phyloP scores from a whole-genome alignment of 495 filamentous ascomycete genomes.

The Neurospora africana region DNA sequence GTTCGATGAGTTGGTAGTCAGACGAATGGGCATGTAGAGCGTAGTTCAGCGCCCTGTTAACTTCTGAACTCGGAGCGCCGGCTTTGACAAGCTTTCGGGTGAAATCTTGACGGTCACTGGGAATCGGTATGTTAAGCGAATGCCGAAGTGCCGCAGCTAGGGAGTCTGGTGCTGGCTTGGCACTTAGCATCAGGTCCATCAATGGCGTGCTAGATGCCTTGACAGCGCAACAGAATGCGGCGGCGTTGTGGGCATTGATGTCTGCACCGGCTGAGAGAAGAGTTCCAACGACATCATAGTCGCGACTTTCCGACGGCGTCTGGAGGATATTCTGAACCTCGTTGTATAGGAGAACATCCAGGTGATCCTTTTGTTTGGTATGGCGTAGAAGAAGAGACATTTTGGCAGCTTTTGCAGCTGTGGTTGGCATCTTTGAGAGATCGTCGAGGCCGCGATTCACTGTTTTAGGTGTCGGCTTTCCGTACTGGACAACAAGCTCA shows the following conservation, averaged over 20 bases:
- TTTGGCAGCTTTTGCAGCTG: conserved; percentile 26
- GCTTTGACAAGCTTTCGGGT: conserved; percentile 31
- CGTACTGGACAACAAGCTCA: conserved; percentile 31
- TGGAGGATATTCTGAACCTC: conserved; percentile 31
- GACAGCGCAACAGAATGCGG: conserved; percentile 30
- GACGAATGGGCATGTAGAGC: conserved; percentile 27
- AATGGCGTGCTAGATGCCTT: conserved; percentile 26
- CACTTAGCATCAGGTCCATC: conserved; percentile 28
- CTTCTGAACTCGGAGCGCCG: conserved; percentile 28
- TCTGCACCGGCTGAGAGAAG: conserved; percentile 35
- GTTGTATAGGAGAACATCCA: conserved; percentile 24
- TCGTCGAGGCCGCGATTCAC: conserved; percentile 23
- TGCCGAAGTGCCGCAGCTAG: conserved; percentile 31
- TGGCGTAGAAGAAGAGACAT: conserved; percentile 27
- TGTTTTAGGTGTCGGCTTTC: conserved; percentile 23
- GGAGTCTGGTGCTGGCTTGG: conserved; percentile 20
- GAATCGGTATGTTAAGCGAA: conserved; percentile 30
- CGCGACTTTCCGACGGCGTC: conserved; percentile 13
- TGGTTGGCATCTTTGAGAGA: conserved; percentile 22
- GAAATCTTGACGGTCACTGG: conserved; percentile 32
- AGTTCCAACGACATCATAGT: conserved; percentile 20
- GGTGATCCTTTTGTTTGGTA: conserved; percentile 21
- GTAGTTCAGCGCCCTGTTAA: conserved; percentile 33
- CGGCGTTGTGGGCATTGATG: conserved; percentile 32
- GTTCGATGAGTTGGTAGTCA: conserved; percentile 30